These are phyloP conservation scores for Populus trichocarpa DNA, from an alignment of 441 rosid genomes.

Conservation along the genomic window DNA sequence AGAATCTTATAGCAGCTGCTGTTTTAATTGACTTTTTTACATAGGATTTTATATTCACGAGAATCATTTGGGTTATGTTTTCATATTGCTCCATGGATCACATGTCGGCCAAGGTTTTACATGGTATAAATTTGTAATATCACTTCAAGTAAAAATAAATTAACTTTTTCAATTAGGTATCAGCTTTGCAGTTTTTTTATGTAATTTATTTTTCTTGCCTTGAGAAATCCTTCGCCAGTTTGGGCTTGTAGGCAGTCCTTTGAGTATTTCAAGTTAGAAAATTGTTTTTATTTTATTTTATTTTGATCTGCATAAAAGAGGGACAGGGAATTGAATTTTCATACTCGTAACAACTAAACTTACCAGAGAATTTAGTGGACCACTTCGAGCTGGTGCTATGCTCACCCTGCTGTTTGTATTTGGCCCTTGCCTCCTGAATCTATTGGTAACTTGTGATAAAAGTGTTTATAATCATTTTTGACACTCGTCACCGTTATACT, in stretches of 20 bases:
- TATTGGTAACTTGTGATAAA: background rate
- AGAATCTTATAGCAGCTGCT: background rate
- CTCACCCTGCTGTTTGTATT: background rate
- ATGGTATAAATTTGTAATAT: conserved; percentile 17
- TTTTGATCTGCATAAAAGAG: background rate
- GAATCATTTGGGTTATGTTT: background rate
- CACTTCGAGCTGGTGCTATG: background rate
- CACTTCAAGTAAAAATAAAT: background rate
- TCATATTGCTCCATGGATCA: conserved; percentile 22
- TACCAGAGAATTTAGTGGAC: background rate
- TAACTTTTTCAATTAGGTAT: background rate
- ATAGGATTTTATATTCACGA: conserved; percentile 4
- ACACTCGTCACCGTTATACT: background rate
- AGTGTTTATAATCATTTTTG: background rate
- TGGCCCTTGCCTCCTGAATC: background rate
- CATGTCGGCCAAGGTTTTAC: conserved; percentile 15
- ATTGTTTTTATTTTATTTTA: too few species aligned
- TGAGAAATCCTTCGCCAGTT: background rate
- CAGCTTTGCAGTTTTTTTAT: background rate
- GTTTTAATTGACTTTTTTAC: background rate
- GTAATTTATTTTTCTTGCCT: background rate
- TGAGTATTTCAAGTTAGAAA: background rate
- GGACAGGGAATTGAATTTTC: background rate
- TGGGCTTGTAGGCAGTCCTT: background rate
- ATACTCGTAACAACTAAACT: background rate